These are phyloP conservation scores for Ballota nigra DNA, from an alignment of 257 asterid species.

Conservation along the genomic window DNA sequence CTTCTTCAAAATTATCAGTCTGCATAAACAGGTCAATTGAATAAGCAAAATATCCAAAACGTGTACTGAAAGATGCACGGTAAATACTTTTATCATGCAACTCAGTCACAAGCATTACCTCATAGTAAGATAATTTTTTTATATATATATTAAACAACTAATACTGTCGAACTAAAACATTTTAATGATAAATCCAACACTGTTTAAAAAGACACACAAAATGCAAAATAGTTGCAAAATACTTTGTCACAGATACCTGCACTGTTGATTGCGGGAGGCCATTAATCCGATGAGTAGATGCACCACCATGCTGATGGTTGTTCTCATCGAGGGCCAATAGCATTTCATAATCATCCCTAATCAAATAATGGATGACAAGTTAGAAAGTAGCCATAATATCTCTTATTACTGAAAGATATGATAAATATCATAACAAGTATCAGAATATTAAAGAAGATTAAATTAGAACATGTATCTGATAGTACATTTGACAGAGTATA, in stretches of 20 bases:
- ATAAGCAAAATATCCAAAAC: neutral
- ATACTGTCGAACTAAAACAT: too few relatives aligned
- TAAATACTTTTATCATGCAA: too few relatives aligned
- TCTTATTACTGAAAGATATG: neutral
- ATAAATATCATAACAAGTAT: neutral
- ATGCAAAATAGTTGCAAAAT: too few relatives aligned
- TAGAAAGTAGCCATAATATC: neutral
- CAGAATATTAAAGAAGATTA: neutral
- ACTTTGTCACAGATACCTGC: constrained; percentile 46
- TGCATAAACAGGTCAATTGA: constrained; percentile 32
- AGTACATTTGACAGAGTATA: too few relatives aligned
- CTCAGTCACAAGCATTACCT: too few relatives aligned
- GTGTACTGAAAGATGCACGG: neutral
- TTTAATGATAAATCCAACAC: too few relatives aligned
- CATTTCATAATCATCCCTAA: constrained; percentile 89
- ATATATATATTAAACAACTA: too few relatives aligned
- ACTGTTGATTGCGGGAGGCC: constrained; percentile 84
- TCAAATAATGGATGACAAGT: constrained; percentile 12
- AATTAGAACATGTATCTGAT: neutral
- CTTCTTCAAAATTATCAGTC: constrained; percentile 66
- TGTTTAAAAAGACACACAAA: too few relatives aligned
- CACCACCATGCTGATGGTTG: constrained; percentile 65
- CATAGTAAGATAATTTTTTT: too few relatives aligned
- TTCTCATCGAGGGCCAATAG: constrained; percentile 89
- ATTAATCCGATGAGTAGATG: constrained; percentile 60